Base-by-base conservation (phyloP, 805 yeast species). In the Starmera dryadoides region DNA sequence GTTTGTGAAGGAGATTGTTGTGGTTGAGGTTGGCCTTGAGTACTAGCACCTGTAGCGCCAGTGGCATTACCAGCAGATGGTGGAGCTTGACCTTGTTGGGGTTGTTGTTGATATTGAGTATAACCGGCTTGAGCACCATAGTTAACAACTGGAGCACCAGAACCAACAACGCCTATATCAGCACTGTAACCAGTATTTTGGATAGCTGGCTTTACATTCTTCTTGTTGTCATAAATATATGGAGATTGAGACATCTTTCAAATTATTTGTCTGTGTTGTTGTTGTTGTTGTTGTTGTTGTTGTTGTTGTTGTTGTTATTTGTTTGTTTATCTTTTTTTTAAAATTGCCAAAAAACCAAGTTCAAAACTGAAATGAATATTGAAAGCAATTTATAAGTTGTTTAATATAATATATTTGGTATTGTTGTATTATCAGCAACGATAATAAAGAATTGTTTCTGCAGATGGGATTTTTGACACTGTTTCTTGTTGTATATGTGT, bases 201-300 rank as follows among this genome's bases (percentile, higher is more conserved):
- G 23, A 21, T 9, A 9, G 9, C 16, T 22, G 34, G 43, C 29
- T 42, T 43, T 15, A 31, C 21, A 15, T 6, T 21, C 22, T 28
- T 28, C 16, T 41, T 39, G 35, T 18, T 37, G 20, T 41, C 39
- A 26, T 45, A 41, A 17, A 43, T 34, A 26, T 41, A 46, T 10
- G 47, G 49, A 4, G 49, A 45, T 30, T 45, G 43, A 12, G 49
- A 43, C 49, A 45, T 37, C n/a, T 6, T 23, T 15, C 8, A 8
- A 16, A 8, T 30, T 19, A 15, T 30, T 16, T 15, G n/a, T 30
- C n/a, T 16, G 33, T 31, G 34, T 18, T 12, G 34, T 19, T 14
- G 30, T 28, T 7, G 30, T 28, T 6, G 30, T 28, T 6, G 16
- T 28, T 6, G n/a, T 23, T 34, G 26, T n/a, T 9, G 5, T 34